These are phyloP conservation scores for Halenospora varia DNA, from an alignment of 495 filamentous ascomycete species.

Conservation along the genomic window DNA sequence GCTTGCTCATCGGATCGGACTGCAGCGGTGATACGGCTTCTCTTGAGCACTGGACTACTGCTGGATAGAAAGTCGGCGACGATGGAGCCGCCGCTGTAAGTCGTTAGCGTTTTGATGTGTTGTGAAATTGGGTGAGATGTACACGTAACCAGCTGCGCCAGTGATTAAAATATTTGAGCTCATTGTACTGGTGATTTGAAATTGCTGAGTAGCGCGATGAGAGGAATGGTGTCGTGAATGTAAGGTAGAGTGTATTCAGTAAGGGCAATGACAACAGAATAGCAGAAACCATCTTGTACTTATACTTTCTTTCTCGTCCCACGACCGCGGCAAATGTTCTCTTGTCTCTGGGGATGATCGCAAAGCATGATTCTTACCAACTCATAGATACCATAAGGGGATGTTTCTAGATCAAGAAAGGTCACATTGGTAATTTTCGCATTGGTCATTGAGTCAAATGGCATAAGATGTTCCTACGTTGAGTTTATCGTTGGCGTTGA, in stretches of 20 bases:
- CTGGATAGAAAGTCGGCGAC: slow-evolving; percentile 25
- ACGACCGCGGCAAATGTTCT: slow-evolving; percentile 17
- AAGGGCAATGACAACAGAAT: slow-evolving; percentile 18
- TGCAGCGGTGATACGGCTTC: slow-evolving; percentile 23
- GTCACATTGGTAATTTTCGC: slow-evolving; percentile 19
- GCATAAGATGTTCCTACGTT: slow-evolving; percentile 19
- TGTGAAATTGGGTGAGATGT: slow-evolving; percentile 16
- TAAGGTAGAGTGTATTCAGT: slow-evolving; percentile 18
- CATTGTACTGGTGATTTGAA: slow-evolving; percentile 21
- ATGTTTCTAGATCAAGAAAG: slow-evolving; percentile 21
- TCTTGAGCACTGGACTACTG: slow-evolving; percentile 19
- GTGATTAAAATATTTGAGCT: slow-evolving; percentile 28
- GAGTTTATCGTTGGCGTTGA: slow-evolving; percentile 20
- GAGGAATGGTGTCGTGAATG: slow-evolving; percentile 17
- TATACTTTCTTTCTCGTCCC: slow-evolving; percentile 20
- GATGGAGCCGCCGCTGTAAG: slow-evolving; percentile 28
- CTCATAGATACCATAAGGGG: slow-evolving; percentile 19
- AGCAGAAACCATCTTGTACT: slow-evolving; percentile 20
- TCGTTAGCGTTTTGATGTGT: slow-evolving; percentile 16
- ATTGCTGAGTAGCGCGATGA: slow-evolving; percentile 19
- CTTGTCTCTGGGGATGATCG: slow-evolving; percentile 19
- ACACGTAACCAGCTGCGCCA: slow-evolving; percentile 33
- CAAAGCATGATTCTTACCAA: slow-evolving; percentile 21
- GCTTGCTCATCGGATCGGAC: slow-evolving; percentile 28
- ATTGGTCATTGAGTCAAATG: slow-evolving; percentile 19